Percentiles rank a stretch among this genome's conserved stretches.
Conservation (phyloP, 352 stramenopile species). For the Discostella stelligera region DNA sequence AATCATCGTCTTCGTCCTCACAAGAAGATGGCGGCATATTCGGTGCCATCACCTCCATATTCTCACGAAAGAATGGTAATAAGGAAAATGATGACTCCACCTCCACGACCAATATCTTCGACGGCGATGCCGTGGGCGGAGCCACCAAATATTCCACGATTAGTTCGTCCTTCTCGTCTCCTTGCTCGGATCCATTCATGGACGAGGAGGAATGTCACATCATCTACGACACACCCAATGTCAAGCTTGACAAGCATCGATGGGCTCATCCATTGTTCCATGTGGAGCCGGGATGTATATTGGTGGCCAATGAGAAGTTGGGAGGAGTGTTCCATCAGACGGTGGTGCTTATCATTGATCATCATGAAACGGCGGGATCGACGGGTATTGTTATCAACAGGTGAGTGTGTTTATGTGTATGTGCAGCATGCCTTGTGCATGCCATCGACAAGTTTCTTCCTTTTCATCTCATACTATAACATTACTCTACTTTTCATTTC, state of each 20-base stretch:
- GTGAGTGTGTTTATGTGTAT: conserved; percentile 38
- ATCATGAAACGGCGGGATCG: conserved; percentile 64
- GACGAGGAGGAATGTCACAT: conserved; percentile 66
- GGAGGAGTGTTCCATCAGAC: conserved; percentile 80
- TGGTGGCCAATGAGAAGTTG: conserved; percentile 80
- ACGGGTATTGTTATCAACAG: conserved; percentile 80
- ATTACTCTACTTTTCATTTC: conserved; percentile 2
- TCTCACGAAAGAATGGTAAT: conserved; percentile 40
- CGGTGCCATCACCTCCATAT: conserved; percentile 74
- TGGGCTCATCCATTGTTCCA: conserved; percentile 76
- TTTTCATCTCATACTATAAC: conserved; percentile 19
- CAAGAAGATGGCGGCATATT: conserved; percentile 70
- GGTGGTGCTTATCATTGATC: conserved; percentile 77
- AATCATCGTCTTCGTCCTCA: conserved; percentile 4
- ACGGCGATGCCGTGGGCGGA: conserved; percentile 58
- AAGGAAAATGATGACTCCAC: conserved; percentile 21
- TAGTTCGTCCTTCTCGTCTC: conserved; percentile 1
- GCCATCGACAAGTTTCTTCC: neutral
- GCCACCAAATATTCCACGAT: conserved; percentile 39
- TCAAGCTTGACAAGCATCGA: conserved; percentile 65
- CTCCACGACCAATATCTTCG: conserved; percentile 48
- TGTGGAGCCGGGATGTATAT: conserved; percentile 73
- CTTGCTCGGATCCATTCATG: conserved; percentile 72
- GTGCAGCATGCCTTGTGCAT: neutral
- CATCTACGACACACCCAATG: conserved; percentile 54